Base-by-base conservation (phyloP, 169 alveolate species). In the Eimeria brunetti region DNA sequence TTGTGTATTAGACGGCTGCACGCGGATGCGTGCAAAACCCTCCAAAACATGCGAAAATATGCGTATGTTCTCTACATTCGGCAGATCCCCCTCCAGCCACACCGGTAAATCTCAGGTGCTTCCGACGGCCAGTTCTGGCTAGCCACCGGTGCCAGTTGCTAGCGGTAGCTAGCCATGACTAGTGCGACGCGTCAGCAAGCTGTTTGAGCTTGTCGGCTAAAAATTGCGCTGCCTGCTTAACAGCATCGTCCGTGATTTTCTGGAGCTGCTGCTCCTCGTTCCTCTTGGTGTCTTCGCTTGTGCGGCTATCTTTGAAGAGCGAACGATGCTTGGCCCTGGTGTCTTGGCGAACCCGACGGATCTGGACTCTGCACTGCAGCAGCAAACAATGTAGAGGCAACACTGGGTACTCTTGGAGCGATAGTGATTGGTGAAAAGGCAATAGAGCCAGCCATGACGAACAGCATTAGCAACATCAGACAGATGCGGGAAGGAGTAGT, bases 281-380 rank as follows among this genome's bases (percentile, higher is more conserved):
- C 49, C 51, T 56, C 60, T 49, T 85, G 62, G 67, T 30, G 91
- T 18, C 56, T 38, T 85, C 91, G 36, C 71, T 38, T 33, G 64
- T 41, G 62, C 91, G 56, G 71, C 75, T 51, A 33, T 33, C 75
- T 38, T 56, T 38, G 60, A 24, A 85, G 6, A 85, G 60, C 18
- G 62, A 30, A 22, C 67, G 91, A 33, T 56, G 78, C 33, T 85
- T 85, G 41, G 64, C 53, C 60, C 91, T 33, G 36, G 67, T 6
- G 20, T 85, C 91, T 69, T 85, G 91, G 46, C 91, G 91, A 58
- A 85, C 80, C 62, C 91, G 91, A n/a, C 91, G 91, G 30, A 85
- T 60, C 41, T 60, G 91, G 24, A 85, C 91, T 64, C 60, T 85
- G 46, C 91, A 85, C 91, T 85, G 91, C 80, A 85, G 30, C 64